phyloP scores from a whole-genome alignment of 2,329 filamentous ascomycete species.

The Tolypocladium capitatum region DNA sequence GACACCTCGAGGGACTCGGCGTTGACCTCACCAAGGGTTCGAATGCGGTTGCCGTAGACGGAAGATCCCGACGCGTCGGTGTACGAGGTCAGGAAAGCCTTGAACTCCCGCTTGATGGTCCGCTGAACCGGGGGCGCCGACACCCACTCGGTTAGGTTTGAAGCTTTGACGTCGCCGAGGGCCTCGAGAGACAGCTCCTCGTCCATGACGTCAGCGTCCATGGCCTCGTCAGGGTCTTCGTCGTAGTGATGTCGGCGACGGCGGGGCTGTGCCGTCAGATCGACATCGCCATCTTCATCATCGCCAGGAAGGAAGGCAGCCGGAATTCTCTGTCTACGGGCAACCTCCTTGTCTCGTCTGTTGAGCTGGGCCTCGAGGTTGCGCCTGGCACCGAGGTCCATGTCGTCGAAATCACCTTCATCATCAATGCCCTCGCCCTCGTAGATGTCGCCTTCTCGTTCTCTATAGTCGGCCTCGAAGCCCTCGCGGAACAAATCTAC shows the following conservation, averaged over 20 bases:
- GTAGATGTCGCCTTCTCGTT: conserved; percentile 56
- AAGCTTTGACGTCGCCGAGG: conserved; percentile 82
- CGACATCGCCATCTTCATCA: conserved; percentile 71
- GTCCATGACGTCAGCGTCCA: conserved; percentile 88
- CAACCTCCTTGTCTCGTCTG: conserved; percentile 59
- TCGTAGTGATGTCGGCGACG: conserved; percentile 84
- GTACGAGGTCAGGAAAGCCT: conserved; percentile 91
- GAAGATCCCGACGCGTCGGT: conserved; percentile 80
- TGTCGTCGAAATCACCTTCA: conserved; percentile 57
- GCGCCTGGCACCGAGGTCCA: conserved; percentile 54
- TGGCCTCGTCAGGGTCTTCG: conserved; percentile 83
- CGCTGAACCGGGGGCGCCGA: conserved; percentile 78
- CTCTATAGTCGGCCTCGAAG: conserved; percentile 57
- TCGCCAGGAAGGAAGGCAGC: conserved; percentile 67
- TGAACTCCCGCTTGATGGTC: conserved; percentile 93
- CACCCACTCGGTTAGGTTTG: conserved; percentile 91
- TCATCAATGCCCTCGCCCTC: conserved; percentile 64
- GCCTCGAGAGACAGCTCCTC: conserved; percentile 89
- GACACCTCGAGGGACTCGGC: conserved; percentile 93
- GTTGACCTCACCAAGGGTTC: conserved; percentile 93
- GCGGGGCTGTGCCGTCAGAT: conserved; percentile 74
- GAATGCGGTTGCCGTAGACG: conserved; percentile 87
- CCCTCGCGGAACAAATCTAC: conserved; percentile 66
- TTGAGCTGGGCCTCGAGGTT: conserved; percentile 61
- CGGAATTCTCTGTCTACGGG: conserved; percentile 52